Evolutionary conservation across 2,329 filamentous ascomycete species (phyloP).

Genomic region (Leptographium lundbergii): DNA sequence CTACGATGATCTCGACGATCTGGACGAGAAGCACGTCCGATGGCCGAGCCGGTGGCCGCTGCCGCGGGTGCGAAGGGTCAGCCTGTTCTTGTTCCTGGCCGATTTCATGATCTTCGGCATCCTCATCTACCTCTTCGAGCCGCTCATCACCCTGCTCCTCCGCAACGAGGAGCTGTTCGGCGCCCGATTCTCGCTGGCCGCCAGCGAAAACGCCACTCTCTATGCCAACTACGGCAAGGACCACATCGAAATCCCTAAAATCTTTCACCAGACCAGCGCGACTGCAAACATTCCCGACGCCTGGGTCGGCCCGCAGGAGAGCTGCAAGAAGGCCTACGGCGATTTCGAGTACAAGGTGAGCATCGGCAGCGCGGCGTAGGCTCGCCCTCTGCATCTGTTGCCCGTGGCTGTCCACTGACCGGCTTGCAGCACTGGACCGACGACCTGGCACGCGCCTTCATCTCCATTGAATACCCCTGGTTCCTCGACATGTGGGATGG

Average conservation of each 20-base stretch:
- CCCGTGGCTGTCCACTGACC: not conserved
- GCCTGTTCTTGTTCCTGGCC: constrained; percentile 40
- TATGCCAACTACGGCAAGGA: not conserved
- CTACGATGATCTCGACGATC: not conserved
- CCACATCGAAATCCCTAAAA: constrained; percentile 14
- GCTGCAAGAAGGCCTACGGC: constrained; percentile 14
- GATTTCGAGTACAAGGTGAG: constrained; percentile 18
- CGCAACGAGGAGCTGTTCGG: constrained; percentile 21
- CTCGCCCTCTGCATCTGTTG: no score
- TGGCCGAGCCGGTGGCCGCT: not conserved
- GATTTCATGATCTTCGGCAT: constrained; percentile 35
- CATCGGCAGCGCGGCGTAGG: no score
- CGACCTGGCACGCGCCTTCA: constrained; percentile 55
- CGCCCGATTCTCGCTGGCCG: constrained; percentile 13
- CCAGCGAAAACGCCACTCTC: not conserved
- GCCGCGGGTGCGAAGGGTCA: constrained; percentile 11
- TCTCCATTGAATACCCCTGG: constrained; percentile 62
- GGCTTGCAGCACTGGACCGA: constrained; percentile 61
- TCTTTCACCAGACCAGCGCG: constrained; percentile 19
- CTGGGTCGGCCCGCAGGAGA: constrained; percentile 15
- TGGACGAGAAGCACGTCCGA: not conserved
- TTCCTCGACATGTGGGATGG: constrained; percentile 62
- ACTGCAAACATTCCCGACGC: constrained; percentile 14
- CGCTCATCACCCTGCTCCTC: constrained; percentile 56
- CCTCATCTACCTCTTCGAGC: constrained; percentile 56